Evolutionary conservation across 768 basidiomycete species (phyloP).

Genomic region (Kondoa subrosea): DNA sequence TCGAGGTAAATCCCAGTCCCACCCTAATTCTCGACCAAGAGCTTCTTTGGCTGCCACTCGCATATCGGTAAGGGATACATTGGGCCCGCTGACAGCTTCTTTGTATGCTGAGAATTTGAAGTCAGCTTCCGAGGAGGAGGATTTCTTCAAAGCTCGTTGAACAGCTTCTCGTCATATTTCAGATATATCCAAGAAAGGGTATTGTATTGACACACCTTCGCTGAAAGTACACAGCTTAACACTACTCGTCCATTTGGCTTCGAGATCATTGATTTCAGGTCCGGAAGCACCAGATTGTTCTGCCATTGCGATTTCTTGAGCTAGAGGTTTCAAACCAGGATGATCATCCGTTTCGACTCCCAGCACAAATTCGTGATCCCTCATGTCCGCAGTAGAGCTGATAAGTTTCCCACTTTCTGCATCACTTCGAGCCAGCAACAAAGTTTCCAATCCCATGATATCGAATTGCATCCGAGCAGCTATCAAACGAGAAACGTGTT

Average conservation of each 20-base stretch:
- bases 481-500: constrained; percentile 67
- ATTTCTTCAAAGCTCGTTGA: background rate
- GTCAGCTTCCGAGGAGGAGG: constrained; percentile 33
- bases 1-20: constrained; percentile 62
- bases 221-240: constrained; percentile 67
- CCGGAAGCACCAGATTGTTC: constrained; percentile 49
- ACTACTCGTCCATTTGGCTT: constrained; percentile 53
- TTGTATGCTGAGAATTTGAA: constrained; percentile 45
- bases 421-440: constrained; percentile 80
- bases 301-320: constrained; percentile 53
- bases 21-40: constrained; percentile 51
- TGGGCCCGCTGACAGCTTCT: constrained; percentile 43
- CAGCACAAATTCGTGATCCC: constrained; percentile 49
- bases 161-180: background rate
- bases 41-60: constrained; percentile 58
- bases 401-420: constrained; percentile 72
- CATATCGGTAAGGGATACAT: constrained; percentile 49
- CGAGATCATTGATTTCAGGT: constrained; percentile 52
- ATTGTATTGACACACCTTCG: constrained; percentile 43
- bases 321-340: constrained; percentile 39
- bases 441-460: constrained; percentile 69
- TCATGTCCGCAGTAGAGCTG: constrained; percentile 61
- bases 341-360: constrained; percentile 32
- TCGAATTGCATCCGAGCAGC: constrained; percentile 81
- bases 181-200: background rate